Evolutionary conservation across 1,284 basidiomycete species (phyloP).

Genomic region (Takashimella koratensis): DNA sequence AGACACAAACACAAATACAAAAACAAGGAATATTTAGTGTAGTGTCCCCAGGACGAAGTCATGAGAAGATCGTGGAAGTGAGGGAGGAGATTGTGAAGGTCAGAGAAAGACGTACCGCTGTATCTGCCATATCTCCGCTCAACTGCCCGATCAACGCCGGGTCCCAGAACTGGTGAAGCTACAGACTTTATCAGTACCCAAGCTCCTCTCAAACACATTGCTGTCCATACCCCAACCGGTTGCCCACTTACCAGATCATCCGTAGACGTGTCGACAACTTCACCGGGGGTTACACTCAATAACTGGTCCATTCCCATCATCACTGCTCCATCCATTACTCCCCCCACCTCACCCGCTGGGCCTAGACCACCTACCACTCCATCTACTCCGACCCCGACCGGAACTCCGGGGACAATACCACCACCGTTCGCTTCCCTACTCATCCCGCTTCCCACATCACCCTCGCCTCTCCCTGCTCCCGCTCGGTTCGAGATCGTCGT

Average conservation of each 20-base stretch:
- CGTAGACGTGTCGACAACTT: background rate
- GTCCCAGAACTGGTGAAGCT: conserved; percentile 43
- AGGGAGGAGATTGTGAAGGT: no score
- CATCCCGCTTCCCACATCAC: background rate
- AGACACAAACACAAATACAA: background rate
- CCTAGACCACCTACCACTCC: background rate
- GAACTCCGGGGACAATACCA: background rate
- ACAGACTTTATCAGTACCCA: background rate
- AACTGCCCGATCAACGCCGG: conserved; percentile 14
- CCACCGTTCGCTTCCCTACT: background rate
- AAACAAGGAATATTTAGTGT: background rate
- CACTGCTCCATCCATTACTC: background rate
- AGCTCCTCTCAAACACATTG: background rate
- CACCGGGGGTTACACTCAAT: background rate
- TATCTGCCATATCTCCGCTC: conserved; percentile 3
- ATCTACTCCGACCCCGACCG: background rate
- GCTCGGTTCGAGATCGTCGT: conserved; percentile 5
- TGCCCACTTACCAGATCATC: background rate
- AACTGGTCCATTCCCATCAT: background rate
- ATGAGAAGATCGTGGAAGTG: background rate
- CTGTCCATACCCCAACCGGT: background rate
- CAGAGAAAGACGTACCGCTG: background rate
- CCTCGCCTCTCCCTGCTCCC: background rate
- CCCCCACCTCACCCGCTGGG: background rate
- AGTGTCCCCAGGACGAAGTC: background rate